Conservation (phyloP, 2,329 filamentous ascomycete genomes). For the Chlorencoelia australis region DNA sequence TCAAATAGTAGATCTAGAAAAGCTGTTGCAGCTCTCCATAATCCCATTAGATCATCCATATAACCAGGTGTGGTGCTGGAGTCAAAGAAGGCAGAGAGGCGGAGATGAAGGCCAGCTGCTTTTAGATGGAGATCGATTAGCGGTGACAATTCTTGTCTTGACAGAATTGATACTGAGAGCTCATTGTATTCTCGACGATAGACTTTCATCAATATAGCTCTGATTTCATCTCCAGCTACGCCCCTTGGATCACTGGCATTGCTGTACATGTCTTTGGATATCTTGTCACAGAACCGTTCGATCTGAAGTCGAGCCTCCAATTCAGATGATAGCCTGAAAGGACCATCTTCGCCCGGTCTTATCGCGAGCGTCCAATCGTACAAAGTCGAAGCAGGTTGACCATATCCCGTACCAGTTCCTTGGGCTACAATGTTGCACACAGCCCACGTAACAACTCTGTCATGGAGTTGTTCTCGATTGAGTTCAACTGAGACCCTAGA, state of each 20-base stretch:
- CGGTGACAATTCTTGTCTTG: constrained; percentile 43
- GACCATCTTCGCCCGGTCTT: constrained; percentile 48
- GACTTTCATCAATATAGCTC: constrained; percentile 55
- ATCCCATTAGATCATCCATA: constrained; percentile 61
- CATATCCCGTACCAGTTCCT: constrained; percentile 72
- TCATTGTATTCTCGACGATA: constrained; percentile 56
- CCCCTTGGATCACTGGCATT: constrained; percentile 65
- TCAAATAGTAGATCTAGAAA: constrained; percentile 54
- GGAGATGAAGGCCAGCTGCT: constrained; percentile 65
- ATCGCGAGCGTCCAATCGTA: constrained; percentile 66
- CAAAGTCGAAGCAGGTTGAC: constrained; percentile 67
- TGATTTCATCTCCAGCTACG: constrained; percentile 56
- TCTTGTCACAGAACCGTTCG: constrained; percentile 66
- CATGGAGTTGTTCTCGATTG: constrained; percentile 68
- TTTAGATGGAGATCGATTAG: constrained; percentile 57
- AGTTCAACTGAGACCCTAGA: constrained; percentile 65
- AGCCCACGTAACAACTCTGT: constrained; percentile 72
- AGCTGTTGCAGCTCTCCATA: constrained; percentile 61
- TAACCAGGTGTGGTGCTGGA: constrained; percentile 62
- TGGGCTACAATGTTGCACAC: constrained; percentile 79
- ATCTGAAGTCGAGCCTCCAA: constrained; percentile 60
- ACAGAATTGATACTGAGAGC: constrained; percentile 49
- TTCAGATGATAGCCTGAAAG: constrained; percentile 49
- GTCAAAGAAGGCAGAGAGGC: constrained; percentile 73
- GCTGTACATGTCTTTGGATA: constrained; percentile 70